Conservation (phyloP, 164 flowering plant genomes). For the Taxillus chinensis region DNA sequence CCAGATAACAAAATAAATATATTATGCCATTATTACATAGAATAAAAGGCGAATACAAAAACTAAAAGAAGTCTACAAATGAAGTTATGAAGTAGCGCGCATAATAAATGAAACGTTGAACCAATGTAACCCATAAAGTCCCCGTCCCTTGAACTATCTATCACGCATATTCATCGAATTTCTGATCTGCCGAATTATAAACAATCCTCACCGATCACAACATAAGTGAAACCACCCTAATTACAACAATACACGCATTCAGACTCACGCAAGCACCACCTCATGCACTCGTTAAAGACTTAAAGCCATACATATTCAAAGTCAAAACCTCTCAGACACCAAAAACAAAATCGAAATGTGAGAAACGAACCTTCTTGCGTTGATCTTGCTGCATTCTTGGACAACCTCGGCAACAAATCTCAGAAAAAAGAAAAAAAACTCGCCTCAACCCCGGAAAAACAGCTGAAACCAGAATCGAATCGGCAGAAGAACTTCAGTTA, state of each 20-base stretch:
- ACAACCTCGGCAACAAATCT: neutral
- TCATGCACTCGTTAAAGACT: neutral
- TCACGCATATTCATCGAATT: neutral
- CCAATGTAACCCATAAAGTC: neutral
- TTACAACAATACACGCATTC: too few relatives aligned
- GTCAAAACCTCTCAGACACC: neutral
- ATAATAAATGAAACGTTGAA: neutral
- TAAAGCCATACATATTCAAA: neutral
- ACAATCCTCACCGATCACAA: too few relatives aligned
- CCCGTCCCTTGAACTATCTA: neutral
- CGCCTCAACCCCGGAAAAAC: neutral
- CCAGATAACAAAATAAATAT: conserved; percentile 5
- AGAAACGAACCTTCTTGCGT: conserved; percentile 51
- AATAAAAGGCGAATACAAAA: neutral
- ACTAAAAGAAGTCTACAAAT: neutral
- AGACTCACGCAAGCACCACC: neutral
- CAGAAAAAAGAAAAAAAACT: neutral
- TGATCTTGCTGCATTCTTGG: conserved; percentile 67
- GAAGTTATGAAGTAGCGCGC: neutral
- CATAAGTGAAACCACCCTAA: too few relatives aligned
- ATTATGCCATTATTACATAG: neutral
- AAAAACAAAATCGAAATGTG: neutral
- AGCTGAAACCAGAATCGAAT: conserved; percentile 7
- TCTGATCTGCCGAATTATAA: too few relatives aligned
- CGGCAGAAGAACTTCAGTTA: neutral